phyloP scores from a whole-genome alignment of 2,329 filamentous ascomycete species.

The Fusarium hainanense region DNA sequence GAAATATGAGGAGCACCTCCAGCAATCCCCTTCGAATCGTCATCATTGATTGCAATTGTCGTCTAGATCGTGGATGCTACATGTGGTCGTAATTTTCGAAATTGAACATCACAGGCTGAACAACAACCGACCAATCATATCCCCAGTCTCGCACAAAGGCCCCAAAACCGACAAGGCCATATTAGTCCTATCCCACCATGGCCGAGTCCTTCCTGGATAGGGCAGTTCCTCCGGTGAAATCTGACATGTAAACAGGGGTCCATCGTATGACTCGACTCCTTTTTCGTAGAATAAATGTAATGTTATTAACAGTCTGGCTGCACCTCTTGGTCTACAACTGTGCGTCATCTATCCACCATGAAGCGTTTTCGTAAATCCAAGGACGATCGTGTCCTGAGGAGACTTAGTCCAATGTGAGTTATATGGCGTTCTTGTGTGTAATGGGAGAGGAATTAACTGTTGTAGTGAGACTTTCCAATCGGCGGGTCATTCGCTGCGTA shows the following conservation, averaged over 20 bases:
- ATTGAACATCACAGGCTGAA: not conserved
- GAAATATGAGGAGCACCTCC: no score
- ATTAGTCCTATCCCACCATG: not conserved
- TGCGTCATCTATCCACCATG: not conserved
- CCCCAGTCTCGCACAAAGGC: not conserved
- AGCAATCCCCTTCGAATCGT: not conserved
- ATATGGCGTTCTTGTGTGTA: no score
- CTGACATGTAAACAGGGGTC: not conserved
- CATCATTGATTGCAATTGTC: not conserved
- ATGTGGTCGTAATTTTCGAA: not conserved
- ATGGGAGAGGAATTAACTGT: not conserved
- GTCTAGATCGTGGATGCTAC: not conserved
- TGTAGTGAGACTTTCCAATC: constrained; percentile 11
- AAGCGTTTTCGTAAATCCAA: not conserved
- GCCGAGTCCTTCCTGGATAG: not conserved
- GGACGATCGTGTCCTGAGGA: not conserved
- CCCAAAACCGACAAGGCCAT: not conserved
- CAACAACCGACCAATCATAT: not conserved
- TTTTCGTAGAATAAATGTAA: not conserved
- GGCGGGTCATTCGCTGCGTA: not conserved
- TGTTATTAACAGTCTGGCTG: not conserved
- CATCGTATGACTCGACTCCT: not conserved
- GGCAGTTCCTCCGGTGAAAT: not conserved
- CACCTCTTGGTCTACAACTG: not conserved
- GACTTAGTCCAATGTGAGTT: constrained; percentile 15